Base-by-base conservation (phyloP, 2,329 filamentous ascomycete genomes). In the Sporothrix mexicana region DNA sequence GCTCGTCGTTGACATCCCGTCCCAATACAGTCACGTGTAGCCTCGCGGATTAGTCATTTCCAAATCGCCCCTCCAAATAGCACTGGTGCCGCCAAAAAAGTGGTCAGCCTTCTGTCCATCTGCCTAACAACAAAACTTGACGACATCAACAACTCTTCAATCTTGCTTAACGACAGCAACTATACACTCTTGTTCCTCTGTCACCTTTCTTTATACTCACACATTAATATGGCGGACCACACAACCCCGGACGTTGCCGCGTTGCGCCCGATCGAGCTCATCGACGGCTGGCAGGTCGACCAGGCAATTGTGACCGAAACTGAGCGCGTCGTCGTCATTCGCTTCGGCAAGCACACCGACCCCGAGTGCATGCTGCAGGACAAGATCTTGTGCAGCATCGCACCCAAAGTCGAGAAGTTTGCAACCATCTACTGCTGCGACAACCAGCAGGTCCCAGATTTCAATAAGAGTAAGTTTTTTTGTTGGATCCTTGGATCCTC, bases 251-350 rank as follows among this genome's bases (percentile, higher is more conserved):
- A 68, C 66, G 66, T 47, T 43, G 61, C 61, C n/a, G 41, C 61
- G 1, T n/a, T 66, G 3, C 59, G 59, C 30, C 59, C 59, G 15
- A 47, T 66, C 20, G 61, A 66, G 12, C 88, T 99, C 64, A 89
- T 89, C 77, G 95, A 93, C 57, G 96, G 93, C 82, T 99, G 95
- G 96, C 96, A 99, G 82, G 96, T 99, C 79, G 96, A 98, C 86
- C 95, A 98, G 84, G 94, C 95, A 76, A 98, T 98, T 80, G 90
- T 93, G 79, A 82, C 79, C 55, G 95, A 98, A 84, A 94, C 97
- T 80, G 95, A 98, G 80, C 92, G 95, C 67, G 90, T 98, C 1
- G 94, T 97, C 13, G 91, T 97, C 57, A 97, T 98, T 81, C 92
- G 95, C 76, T 98, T 98, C 83, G 95, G 95, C 66, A 90, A 94